Evolutionary conservation across 2,329 filamentous ascomycete species (phyloP), one percentile per base, ranked within the genome.

Genomic region (Bipolaris cookei): DNA sequence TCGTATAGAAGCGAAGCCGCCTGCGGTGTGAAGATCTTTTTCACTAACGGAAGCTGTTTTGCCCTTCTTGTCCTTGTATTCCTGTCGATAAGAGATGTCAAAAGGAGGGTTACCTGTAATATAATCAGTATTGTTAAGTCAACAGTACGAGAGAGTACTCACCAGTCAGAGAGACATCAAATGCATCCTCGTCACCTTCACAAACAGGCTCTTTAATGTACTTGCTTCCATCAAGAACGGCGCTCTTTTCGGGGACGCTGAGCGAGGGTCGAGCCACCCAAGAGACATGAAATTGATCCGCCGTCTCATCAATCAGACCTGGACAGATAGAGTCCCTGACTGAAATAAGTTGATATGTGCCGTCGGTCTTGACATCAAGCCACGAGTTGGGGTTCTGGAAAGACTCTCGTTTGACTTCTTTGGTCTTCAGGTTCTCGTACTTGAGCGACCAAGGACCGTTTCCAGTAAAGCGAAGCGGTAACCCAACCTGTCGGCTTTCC

Each of bases 151-250:
- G 13, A 54, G 49, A 35, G 35, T 25, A 72, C 83, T 78, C 84
- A 86, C 92, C 94, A 73, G 85, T 85, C 60, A 99, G 84, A 41
- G 84, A 84, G 51, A 99, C 81, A 69, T 97, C 92, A 53, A 97
- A 88, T 3, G 88, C 87, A 74, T 97, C 94, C 69, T 97, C 90
- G 60, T 98, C 94, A 28, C 94, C 94, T 79, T 99, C 93, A 71
- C 95, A 99, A 28, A 99, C 89, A 59, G 93, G 88, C 39, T 88
- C 84, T 76, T 96, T 96, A 65, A 88, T 74, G 71, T 88, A 90
- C 32, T 82, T 82, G 25, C 81, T 80, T 14, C 81, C 80, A 34
- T 82, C 70, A 14, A 70, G 77, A 10, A 80, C 80, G 44, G 91
- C 82, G 44, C 87, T 84, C 3, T 86, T 86, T 58, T 89, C 84